Evolutionary conservation across 306 rosid species (phyloP), one percentile per base, ranked within the genome.

Genomic region (Vigna trinervia): DNA sequence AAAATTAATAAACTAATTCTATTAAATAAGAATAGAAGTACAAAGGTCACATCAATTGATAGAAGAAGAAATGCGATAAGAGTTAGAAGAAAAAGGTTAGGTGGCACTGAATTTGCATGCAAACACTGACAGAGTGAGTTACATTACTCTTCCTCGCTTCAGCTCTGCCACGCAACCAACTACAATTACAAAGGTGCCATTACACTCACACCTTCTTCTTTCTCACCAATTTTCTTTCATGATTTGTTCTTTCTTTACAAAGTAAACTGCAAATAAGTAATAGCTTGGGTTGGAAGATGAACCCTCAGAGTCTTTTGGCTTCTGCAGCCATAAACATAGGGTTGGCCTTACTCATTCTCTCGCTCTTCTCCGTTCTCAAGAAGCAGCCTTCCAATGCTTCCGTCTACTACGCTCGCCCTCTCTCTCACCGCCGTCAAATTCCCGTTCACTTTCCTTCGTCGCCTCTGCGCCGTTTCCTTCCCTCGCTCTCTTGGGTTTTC

Each of bases 241-340:
- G 1, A 12, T 58, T 26, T 5, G 39, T 14, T 6, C 6, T 30
- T 2, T 14, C 8, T 45, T 11, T 11, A 12, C 48, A 8, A 39
- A 39, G 8, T 8, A 7, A 39, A 0, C 2, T 38, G 43, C 43
- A 39, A 39, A 39, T 39, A 8, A 39, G 45, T 39, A 39, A 39
- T 39, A 39, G 45, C 1, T 8, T 43, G 13, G 4, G 3, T 43
- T 2, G 13, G 50, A 60, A 60, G 50, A 93, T 94, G 98, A 80
- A 89, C 53, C 80, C 90, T 8, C 85, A 80, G 14, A 83, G 98
- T 71, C 89, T 94, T 9, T 22, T 90, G 5, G 97, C 98, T 36
- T 94, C 97, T 2, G 96, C 97, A 19, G 83, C 88, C 76, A 88
- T 90, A 59, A 94, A 94, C 95, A 82, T 92, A 56, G 96, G 96